Evolutionary conservation across 495 filamentous ascomycete genomes (phyloP), one percentile per base, ranked within the genome.

Genomic region (Annulohypoxylon maeteangense): DNA sequence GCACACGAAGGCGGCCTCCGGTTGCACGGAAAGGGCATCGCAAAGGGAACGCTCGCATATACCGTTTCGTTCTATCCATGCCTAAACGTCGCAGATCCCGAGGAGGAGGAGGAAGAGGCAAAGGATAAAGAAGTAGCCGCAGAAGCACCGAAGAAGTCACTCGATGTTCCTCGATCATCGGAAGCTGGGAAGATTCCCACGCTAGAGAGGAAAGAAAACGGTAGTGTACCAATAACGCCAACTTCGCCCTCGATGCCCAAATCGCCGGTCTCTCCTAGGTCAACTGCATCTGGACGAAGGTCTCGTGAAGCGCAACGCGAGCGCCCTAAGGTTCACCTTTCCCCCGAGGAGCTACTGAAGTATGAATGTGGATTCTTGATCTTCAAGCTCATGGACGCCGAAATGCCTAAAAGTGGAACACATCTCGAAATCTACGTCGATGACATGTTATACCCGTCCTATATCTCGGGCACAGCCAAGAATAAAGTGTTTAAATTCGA

Each of bases 321-420:
- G 55, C 82, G 87, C 45, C 90, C 93, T 53, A 97, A 95, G 81
- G 84, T 97, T 55, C 88, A 83, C 59, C 87, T 99, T 60, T 88
- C 86, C 7, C 87, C 88, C 1, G 89, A 98, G 44, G 92, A 98
- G 71, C 84, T 99, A 29, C 70, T 89, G 36, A 89, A 91, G 74
- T 89, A 98, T 74, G 94, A 97, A 78, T 95, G 93, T 56, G 95
- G 95, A 40, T 87, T 99, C 54, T 84, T 99, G 59, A 92, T 98
- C 48, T 98, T 98, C 87, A 94, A 93, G 75, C 86, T 99, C 63
- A 90, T 97, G 73, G 93, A 98, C 66, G 93, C 89, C 27, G 88
- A 96, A 42, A 84, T 98, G 65, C 86, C 91, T 14, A 90, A 92
- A 62, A 88, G 83, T 50, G 87, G 93, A 71, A 90, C 89, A 22